Evolutionary conservation across 768 basidiomycete species (phyloP), one percentile per base, ranked within the genome.

Genomic region (Russula virescens): DNA sequence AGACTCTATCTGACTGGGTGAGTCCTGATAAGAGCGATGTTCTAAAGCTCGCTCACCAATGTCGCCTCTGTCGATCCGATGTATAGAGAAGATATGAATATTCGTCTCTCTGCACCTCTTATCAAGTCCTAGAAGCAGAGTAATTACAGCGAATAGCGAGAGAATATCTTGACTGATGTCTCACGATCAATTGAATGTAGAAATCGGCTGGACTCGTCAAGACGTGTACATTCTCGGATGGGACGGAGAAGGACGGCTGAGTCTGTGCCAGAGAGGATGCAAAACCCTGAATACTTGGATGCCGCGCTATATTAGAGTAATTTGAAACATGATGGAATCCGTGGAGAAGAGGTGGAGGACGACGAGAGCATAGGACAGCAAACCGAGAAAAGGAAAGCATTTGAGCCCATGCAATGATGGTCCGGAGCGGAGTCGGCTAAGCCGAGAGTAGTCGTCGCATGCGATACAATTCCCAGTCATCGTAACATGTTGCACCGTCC

Each of bases 21-120:
- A 10, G 51, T 61, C 40, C 50, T 43, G 52, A 28, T 9, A 38
- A 14, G 18, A 35, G 53, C n/a, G 19, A 40, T 14, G 49, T 34
- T 43, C 47, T 58, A 52, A 52, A 52, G 8, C 19, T 40, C 53
- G 78, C 88, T 68, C 60, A 95, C 96, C 66, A 99, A 80, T 64
- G 90, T 83, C 10, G 76, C 75, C 72, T 97, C 93, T 55, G 85
- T 81, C 13, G 85, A 81, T 14, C 93, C 93, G 58, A 97, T 85
- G 72, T 97, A 97, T 13, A 97, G 76, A 1, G 91, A 91, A 0
- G 96, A 97, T 31, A 99, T 80, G 70, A 95, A 91, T 68, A 99
- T 84, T 60, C 94, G 83, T 54, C 77, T 74, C 60, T 84, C 82
- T 0, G 96, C 96, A n/a, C 82, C 78, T 48, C 76, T 76, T 56